Percentiles rank a stretch among this genome's conserved stretches.
phyloP scores from a whole-genome alignment of 83 land plant genomes.

The Picea abies region DNA sequence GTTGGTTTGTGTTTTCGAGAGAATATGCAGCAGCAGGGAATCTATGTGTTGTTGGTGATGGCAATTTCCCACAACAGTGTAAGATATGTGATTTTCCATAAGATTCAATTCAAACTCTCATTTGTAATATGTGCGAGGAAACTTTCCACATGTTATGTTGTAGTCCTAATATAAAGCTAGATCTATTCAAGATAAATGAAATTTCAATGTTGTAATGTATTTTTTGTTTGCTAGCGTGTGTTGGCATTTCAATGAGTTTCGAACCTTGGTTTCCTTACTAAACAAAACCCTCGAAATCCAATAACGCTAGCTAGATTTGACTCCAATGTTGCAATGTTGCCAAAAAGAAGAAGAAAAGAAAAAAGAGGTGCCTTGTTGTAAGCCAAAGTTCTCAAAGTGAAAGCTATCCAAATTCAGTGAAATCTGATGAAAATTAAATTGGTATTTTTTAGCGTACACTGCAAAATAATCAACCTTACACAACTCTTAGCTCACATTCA shows the following conservation, averaged over 20 bases:
- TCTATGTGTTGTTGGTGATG: constrained; percentile 17
- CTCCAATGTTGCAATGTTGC: constrained; percentile 31
- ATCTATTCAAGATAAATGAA: constrained; percentile 38
- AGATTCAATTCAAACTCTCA: constrained; percentile 32
- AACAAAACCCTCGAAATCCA: no score
- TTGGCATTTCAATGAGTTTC: no score
- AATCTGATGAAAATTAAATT: background rate
- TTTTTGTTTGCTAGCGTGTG: no score
- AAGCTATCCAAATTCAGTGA: background rate
- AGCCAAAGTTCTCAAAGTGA: background rate
- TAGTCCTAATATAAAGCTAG: constrained; percentile 22
- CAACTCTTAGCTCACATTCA: constrained; percentile 29
- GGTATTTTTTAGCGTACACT: constrained; percentile 29
- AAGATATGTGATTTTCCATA: constrained; percentile 38
- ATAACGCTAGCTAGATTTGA: background rate
- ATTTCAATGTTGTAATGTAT: constrained; percentile 31
- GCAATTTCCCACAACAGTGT: constrained; percentile 21
- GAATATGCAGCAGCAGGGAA: background rate
- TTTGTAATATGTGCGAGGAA: constrained; percentile 72
- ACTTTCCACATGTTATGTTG: constrained; percentile 57
- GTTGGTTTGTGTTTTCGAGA: background rate
- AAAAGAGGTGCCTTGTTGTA: constrained; percentile 9
- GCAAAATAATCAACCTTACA: constrained; percentile 38
- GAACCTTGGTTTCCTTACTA: no score
- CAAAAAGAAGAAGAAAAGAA: constrained; percentile 28